These are phyloP conservation scores for Blastomyces percursus DNA, from an alignment of 2,329 filamentous ascomycete species.

Conservation along the genomic window DNA sequence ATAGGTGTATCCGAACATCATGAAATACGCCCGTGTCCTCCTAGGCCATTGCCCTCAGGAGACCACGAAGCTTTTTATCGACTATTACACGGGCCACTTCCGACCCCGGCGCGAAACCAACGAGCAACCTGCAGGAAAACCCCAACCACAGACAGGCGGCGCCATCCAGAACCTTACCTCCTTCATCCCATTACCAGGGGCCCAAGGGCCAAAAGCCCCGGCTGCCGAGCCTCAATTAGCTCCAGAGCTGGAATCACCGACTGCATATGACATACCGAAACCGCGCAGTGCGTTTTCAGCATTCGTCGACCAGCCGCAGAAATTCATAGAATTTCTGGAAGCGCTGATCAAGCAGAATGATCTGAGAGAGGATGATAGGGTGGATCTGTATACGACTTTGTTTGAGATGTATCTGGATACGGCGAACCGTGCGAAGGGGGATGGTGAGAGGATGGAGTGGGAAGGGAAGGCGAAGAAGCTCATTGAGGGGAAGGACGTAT, in stretches of 20 bases:
- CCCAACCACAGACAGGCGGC: slow-evolving; percentile 49
- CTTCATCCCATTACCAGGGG: slow-evolving; percentile 61
- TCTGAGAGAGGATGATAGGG: slow-evolving; percentile 61
- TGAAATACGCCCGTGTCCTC: slow-evolving; percentile 89
- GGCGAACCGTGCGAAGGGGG: slow-evolving; percentile 60
- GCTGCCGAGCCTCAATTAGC: slow-evolving; percentile 20
- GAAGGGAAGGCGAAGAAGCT: slow-evolving; percentile 81
- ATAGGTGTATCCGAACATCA: slow-evolving; percentile 73
- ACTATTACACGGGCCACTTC: slow-evolving; percentile 86
- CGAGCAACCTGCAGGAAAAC: slow-evolving; percentile 43
- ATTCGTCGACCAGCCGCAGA: slow-evolving; percentile 84
- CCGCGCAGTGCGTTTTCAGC: slow-evolving; percentile 88
- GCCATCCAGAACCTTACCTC: slow-evolving; percentile 79
- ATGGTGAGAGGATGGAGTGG: slow-evolving; percentile 62
- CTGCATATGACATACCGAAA: slow-evolving; percentile 65
- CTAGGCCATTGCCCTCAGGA: slow-evolving; percentile 75
- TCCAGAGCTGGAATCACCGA: slow-evolving; percentile 29
- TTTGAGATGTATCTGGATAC: slow-evolving; percentile 98
- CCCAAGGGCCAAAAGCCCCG: slow-evolving; percentile 28
- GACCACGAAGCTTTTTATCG: slow-evolving; percentile 79
- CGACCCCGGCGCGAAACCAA: slow-evolving; percentile 48
- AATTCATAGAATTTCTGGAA: slow-evolving; percentile 89
- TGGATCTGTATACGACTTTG: slow-evolving; percentile 84
- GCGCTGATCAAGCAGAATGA: slow-evolving; percentile 64
- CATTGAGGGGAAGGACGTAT: slow-evolving; percentile 64